phyloP scores from a whole-genome alignment of 2,329 filamentous ascomycete genomes.

The Talaromyces verruculosus region DNA sequence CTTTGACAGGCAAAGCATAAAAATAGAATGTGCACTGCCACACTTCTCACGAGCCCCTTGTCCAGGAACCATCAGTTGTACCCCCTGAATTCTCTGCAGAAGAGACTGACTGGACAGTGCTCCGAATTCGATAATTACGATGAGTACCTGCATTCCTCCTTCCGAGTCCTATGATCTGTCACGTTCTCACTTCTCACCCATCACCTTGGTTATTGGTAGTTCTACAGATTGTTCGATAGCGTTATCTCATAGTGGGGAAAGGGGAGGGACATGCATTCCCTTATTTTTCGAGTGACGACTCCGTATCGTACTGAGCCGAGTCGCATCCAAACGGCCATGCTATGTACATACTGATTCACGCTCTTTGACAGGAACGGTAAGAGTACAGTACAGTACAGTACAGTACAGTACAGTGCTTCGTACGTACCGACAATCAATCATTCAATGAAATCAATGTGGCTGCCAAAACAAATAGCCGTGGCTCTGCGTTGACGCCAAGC shows the following conservation, averaged over 20 bases:
- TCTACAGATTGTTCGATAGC: constrained; percentile 10
- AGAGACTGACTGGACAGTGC: neutral
- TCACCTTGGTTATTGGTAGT: no score
- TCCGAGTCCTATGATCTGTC: no score
- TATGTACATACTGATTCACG: neutral
- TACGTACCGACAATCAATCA: neutral
- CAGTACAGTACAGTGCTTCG: neutral
- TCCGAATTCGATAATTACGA: neutral
- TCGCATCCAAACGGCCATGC: neutral
- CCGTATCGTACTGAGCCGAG: neutral
- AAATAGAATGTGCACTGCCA: constrained; percentile 20
- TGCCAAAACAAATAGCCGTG: neutral
- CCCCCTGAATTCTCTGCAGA: constrained; percentile 12
- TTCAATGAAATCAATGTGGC: neutral
- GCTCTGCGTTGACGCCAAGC: neutral
- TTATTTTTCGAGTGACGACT: neutral
- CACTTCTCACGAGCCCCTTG: constrained; percentile 2
- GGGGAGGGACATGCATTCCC: constrained; percentile 1
- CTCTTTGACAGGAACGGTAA: neutral
- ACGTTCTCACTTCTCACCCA: no score
- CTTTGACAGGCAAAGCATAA: constrained; percentile 1
- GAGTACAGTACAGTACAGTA: neutral
- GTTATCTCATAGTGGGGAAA: constrained; percentile 12
- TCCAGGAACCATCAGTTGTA: neutral
- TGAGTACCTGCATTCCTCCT: no score